Evolutionary conservation across 2,329 filamentous ascomycete species (phyloP), one percentile per base, ranked within the genome.

Genomic region (Fusarium sp.): DNA sequence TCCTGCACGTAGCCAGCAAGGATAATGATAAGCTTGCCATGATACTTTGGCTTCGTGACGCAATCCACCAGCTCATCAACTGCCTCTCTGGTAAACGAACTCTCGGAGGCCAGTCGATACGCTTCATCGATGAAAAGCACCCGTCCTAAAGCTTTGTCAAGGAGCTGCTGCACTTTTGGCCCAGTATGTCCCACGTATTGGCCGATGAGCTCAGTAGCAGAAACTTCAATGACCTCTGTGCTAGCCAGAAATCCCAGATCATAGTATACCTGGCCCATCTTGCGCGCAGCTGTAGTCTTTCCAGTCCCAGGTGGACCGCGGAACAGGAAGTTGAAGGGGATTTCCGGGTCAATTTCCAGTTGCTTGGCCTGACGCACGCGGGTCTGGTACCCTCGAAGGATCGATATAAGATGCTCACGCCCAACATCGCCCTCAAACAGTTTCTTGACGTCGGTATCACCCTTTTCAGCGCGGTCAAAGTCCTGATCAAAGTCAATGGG

Each of bases 261-360:
- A 76, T 93, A 95, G 77, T 90, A 95, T 0, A 95, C 84, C 70
- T 93, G 88, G 7, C 93, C 93, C 87, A 95, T 93, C 69, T 91
- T 92, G n/a, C 87, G 83, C 0, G 93, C 93, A 0, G 85, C 94
- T 0, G 90, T 91, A 0, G 92, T 94, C 77, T 95, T 95, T 0
- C 93, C 93, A 0, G 92, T 94, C 0, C 90, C 91, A 20, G 90
- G 90, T 0, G 83, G 83, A 0, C 92, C 92, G 1, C 89, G 86
- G 81, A 94, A 94, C 0, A 94, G 75, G 73, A 93, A 94, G 69
- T 88, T 92, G 78, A 92, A 92, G 0, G 91, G 91, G 0, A 93
- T 85, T 17, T 88, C 78, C 0, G 81, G 77, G 6, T 82, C 79
- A 24, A 82, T 69, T 0, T 70, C 77, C 3, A 82, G 42, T 2